A percentile compares a stretch with the other conserved stretches of the same genome.
Conservation (phyloP, 352 stramenopile genomes). For the Globisporangium acanthophoron region DNA sequence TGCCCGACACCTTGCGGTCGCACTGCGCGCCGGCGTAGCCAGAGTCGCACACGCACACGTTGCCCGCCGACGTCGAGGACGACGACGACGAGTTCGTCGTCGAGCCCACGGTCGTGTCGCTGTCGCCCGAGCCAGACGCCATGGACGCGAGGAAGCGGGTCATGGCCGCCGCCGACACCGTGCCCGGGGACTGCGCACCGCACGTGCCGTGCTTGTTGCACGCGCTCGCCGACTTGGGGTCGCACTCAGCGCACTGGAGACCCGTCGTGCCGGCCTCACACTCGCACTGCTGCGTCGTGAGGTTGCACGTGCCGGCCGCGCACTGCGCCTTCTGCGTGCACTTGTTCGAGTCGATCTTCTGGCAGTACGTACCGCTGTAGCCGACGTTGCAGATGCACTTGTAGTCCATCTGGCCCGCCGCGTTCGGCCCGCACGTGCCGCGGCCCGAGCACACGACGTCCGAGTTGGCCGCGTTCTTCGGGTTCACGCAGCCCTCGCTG, state of each 20-base stretch:
- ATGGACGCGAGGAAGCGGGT: conserved; percentile 8
- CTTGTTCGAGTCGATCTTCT: conserved; percentile 70
- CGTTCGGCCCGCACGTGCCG: conserved; percentile 52
- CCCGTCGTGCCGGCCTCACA: conserved; percentile 56
- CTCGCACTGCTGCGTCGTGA: conserved; percentile 54
- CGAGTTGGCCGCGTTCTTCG: conserved; percentile 34
- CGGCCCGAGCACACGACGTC: conserved; percentile 73
- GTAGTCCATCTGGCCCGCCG: conserved; percentile 44
- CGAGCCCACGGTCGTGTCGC: conserved; percentile 19
- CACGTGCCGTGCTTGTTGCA: conserved; percentile 63
- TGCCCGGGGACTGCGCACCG: conserved; percentile 16
- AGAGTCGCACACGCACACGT: conserved; percentile 49
- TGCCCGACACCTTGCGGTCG: conserved; percentile 41
- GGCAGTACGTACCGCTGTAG: conserved; percentile 73
- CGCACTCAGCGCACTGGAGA: conserved; percentile 66
- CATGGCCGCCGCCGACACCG: conserved; percentile 10
- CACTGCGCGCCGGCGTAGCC: conserved; percentile 61
- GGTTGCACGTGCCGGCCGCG: conserved; percentile 59
- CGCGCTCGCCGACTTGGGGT: conserved; percentile 40
- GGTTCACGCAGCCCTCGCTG: conserved; percentile 54
- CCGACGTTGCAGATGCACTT: conserved; percentile 65
- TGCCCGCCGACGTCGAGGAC: background rate
- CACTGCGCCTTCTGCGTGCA: conserved; percentile 63
- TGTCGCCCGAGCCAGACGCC: background rate
- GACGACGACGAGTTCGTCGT: conserved; percentile 6